phyloP scores from a whole-genome alignment of 2,329 filamentous ascomycete species.

The Rhynchosporium graminicola region DNA sequence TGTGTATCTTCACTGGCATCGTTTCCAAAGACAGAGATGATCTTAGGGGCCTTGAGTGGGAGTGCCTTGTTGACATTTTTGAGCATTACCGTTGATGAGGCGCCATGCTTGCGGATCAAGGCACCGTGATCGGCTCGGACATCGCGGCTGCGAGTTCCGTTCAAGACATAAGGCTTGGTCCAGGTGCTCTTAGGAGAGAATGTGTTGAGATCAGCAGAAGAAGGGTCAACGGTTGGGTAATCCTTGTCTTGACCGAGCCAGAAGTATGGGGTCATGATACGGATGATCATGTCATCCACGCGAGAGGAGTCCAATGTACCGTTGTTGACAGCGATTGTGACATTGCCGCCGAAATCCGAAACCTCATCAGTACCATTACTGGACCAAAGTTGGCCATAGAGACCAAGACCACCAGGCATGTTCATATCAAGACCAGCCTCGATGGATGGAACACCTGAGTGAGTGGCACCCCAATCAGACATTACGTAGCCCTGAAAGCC shows the following conservation, averaged over 20 bases:
- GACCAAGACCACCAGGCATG: slow-evolving; percentile 54
- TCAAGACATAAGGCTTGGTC: slow-evolving; percentile 62
- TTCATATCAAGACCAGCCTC: slow-evolving; percentile 75
- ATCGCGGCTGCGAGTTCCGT: slow-evolving; percentile 65
- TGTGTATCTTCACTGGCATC: slow-evolving; percentile 45
- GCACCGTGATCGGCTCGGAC: slow-evolving; percentile 70
- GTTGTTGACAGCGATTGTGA: slow-evolving; percentile 57
- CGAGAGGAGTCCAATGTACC: slow-evolving; percentile 57
- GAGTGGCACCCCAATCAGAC: slow-evolving; percentile 82
- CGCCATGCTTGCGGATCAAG: slow-evolving; percentile 61
- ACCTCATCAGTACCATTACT: not conserved
- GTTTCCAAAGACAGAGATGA: slow-evolving; percentile 62
- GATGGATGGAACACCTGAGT: slow-evolving; percentile 74
- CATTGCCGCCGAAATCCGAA: slow-evolving; percentile 40
- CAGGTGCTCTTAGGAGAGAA: slow-evolving; percentile 23
- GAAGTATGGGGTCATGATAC: slow-evolving; percentile 65
- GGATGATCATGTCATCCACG: slow-evolving; percentile 62
- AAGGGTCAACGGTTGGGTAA: slow-evolving; percentile 45
- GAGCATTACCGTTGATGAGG: slow-evolving; percentile 64
- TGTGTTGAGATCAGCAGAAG: slow-evolving; percentile 25
- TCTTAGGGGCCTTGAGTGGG: slow-evolving; percentile 48
- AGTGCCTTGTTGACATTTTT: slow-evolving; percentile 59
- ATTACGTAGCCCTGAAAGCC: slow-evolving; percentile 85
- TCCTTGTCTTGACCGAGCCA: slow-evolving; percentile 49
- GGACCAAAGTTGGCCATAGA: slow-evolving; percentile 58